Evolutionary conservation across 2,329 filamentous ascomycete genomes (phyloP).

Genomic region (Exophiala calicioides): DNA sequence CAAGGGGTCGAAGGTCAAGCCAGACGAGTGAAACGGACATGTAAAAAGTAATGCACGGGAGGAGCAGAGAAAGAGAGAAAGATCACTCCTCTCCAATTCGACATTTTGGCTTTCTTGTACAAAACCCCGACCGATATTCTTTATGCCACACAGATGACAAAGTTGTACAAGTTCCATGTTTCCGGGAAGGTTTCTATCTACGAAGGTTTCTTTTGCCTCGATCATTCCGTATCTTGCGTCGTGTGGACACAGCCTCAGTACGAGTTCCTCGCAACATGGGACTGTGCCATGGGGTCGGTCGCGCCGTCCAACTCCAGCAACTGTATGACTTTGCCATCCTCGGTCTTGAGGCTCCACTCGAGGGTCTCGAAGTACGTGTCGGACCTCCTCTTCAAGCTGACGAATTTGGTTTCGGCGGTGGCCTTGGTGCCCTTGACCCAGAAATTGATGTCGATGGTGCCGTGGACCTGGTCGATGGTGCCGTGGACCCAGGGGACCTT

Average conservation of each 20-base stretch:
- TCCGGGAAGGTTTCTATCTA: no score
- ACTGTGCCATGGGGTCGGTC: conserved; percentile 27
- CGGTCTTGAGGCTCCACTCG: conserved; percentile 81
- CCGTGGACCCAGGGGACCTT: conserved; percentile 82
- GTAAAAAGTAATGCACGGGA: no score
- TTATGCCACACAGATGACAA: neutral
- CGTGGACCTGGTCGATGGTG: conserved; percentile 91
- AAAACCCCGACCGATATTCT: neutral
- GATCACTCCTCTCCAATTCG: conserved; percentile 8
- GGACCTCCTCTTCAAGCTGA: conserved; percentile 68
- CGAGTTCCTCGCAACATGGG: no score
- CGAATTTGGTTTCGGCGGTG: conserved; percentile 76
- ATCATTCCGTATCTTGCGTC: conserved; percentile 1
- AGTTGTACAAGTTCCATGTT: no score
- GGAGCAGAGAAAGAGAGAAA: no score
- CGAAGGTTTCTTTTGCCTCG: no score
- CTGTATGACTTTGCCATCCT: conserved; percentile 68
- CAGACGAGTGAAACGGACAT: conserved; percentile 25
- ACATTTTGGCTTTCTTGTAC: no score
- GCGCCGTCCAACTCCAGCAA: conserved; percentile 54
- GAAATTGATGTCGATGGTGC: conserved; percentile 83
- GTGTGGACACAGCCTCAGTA: neutral
- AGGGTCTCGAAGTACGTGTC: conserved; percentile 79
- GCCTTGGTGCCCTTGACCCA: conserved; percentile 76
- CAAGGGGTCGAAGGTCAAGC: conserved; percentile 30